These are phyloP conservation scores for Castanea sativa DNA, from an alignment of 306 rosid species.

Conservation along the genomic window DNA sequence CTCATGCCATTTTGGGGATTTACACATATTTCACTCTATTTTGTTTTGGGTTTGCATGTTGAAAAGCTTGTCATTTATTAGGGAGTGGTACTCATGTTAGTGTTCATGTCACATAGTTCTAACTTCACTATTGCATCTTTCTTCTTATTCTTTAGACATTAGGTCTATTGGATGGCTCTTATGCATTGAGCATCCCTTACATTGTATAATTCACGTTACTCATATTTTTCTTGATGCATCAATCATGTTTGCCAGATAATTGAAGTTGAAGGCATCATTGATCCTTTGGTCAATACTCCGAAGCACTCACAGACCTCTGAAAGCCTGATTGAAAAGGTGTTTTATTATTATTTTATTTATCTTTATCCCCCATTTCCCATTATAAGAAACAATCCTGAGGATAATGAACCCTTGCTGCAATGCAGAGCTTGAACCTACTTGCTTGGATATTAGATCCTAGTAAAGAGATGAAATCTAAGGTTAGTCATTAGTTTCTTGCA, in stretches of 20 bases:
- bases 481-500: slow-evolving; percentile 34
- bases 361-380: background rate
- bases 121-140: background rate
- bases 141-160: background rate
- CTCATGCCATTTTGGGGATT: background rate
- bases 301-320: slow-evolving; percentile 45
- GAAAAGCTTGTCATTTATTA: background rate
- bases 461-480: slow-evolving; percentile 80
- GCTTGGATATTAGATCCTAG: slow-evolving; percentile 72
- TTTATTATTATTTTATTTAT: background rate
- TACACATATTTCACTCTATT: background rate
- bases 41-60: background rate
- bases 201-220: background rate
- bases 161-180: too few relatives aligned
- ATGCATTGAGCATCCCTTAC: background rate
- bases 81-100: background rate
- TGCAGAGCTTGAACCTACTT: slow-evolving; percentile 63
- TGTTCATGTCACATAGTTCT: background rate
- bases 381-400: slow-evolving; percentile 16
- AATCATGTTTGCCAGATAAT: slow-evolving; percentile 58
- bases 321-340: slow-evolving; percentile 62
- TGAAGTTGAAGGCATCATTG: slow-evolving; percentile 67
- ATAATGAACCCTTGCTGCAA: slow-evolving; percentile 31
- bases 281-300: slow-evolving; percentile 53
- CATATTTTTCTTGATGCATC: slow-evolving; percentile 50